Conservation (phyloP, 169 alveolate species). For the Babesia gibsoni region DNA sequence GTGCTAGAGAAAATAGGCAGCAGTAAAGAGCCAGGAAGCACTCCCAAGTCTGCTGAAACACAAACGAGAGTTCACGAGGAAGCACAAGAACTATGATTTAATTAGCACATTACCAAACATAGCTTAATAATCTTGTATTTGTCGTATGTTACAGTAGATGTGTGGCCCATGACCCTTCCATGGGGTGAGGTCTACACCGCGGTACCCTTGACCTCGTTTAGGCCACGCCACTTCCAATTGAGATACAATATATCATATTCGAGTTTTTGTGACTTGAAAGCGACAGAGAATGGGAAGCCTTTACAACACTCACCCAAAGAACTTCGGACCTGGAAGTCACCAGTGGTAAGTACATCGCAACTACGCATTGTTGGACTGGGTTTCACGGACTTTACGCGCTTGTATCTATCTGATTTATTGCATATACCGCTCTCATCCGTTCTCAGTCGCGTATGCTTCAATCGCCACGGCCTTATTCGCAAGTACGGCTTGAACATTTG, state of each 20-base stretch:
- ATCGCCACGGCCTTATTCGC: conserved; percentile 96
- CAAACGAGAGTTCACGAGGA: too few species aligned
- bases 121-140: too few species aligned
- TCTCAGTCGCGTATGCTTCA: conserved; percentile 96
- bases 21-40: too few species aligned
- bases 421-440: not conserved
- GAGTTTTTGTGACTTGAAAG: not conserved
- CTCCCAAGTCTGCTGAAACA: too few species aligned
- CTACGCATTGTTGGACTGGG: too few species aligned
- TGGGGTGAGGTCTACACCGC: conserved; percentile 17
- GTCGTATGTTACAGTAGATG: too few species aligned
- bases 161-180: conserved; percentile 6
- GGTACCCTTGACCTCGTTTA: not conserved
- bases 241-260: not conserved
- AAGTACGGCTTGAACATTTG: conserved; percentile 95
- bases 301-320: conserved; percentile 61
- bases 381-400: not conserved
- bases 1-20: conserved; percentile 43
- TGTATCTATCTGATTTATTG: not conserved
- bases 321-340: conserved; percentile 64
- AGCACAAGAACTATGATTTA: too few species aligned
- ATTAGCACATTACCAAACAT: too few species aligned
- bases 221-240: not conserved
- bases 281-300: conserved; percentile 49
- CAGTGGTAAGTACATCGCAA: conserved; percentile 58